Conservation (phyloP, 306 rosid species). For the Glycyrrhiza uralensis region DNA sequence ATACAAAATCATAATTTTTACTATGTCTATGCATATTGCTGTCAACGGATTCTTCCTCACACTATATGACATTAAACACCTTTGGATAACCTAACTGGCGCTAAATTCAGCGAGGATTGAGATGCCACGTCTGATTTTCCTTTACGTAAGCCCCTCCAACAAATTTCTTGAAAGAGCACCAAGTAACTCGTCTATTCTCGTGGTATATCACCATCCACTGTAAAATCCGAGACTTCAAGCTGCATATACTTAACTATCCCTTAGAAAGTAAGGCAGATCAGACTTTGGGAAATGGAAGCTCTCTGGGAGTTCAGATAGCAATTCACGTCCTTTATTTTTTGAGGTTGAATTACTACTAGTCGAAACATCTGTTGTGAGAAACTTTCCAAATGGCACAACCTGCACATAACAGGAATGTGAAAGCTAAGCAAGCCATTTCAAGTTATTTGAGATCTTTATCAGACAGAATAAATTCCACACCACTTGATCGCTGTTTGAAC, state of each 20-base stretch:
- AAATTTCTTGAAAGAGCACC: constrained; percentile 26
- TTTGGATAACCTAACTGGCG: constrained; percentile 23
- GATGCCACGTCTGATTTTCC: constrained; percentile 3
- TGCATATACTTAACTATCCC: constrained; percentile 37
- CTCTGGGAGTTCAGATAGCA: constrained; percentile 47
- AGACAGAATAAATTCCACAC: constrained; percentile 10
- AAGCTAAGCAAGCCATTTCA: constrained; percentile 16
- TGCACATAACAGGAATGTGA: constrained; percentile 23
- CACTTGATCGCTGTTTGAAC: constrained; percentile 52
- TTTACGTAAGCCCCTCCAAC: constrained; percentile 8
- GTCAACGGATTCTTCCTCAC: constrained; percentile 22
- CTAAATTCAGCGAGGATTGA: constrained; percentile 15
- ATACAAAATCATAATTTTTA: constrained; percentile 13
- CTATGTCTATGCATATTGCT: constrained; percentile 13
- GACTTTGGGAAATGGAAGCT: constrained; percentile 35
- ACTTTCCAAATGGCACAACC: constrained; percentile 47
- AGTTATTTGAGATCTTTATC: background rate
- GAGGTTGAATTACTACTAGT: constrained; percentile 24
- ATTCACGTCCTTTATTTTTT: constrained; percentile 30
- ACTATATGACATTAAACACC: constrained; percentile 21
- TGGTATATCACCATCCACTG: constrained; percentile 17
- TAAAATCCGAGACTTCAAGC: constrained; percentile 34
- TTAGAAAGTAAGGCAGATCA: constrained; percentile 30
- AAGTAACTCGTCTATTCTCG: constrained; percentile 2
- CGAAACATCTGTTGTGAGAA: constrained; percentile 31